These are phyloP conservation scores for Pterocarpus macrocarpus DNA, from an alignment of 306 rosid genomes.

Conservation along the genomic window DNA sequence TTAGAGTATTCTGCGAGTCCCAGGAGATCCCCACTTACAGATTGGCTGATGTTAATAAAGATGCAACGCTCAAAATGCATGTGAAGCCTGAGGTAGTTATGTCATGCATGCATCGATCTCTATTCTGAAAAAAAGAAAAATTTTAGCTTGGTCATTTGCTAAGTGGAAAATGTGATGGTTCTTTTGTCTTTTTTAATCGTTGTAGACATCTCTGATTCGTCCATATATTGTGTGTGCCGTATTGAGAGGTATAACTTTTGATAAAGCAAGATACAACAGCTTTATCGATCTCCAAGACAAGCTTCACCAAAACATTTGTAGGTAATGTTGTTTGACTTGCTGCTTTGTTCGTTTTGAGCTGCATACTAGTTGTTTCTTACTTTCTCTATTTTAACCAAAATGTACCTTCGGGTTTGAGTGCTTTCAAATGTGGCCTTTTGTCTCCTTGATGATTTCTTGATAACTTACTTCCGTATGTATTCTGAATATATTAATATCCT, in stretches of 20 bases:
- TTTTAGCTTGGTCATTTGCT: conserved; percentile 11
- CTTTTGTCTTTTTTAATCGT: conserved; percentile 16
- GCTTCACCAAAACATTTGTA: conserved; percentile 93
- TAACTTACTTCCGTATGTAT: not conserved
- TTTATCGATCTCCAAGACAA: conserved; percentile 97
- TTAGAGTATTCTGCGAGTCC: conserved; percentile 65
- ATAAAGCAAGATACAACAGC: conserved; percentile 82
- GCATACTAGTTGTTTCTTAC: conserved; percentile 28
- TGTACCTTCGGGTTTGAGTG: not conserved
- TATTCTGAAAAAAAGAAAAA: not conserved
- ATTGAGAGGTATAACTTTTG: conserved; percentile 79
- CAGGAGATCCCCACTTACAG: conserved; percentile 72
- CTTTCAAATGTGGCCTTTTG: conserved; percentile 1
- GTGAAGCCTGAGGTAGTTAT: conserved; percentile 86
- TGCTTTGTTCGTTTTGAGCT: conserved; percentile 21
- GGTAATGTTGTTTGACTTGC: conserved; percentile 61
- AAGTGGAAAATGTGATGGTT: conserved; percentile 35
- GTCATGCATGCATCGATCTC: not conserved
- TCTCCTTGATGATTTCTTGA: not conserved
- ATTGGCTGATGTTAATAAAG: conserved; percentile 66
- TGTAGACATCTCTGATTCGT: conserved; percentile 82
- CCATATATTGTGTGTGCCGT: conserved; percentile 85
- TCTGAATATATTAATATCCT: conserved; percentile 4
- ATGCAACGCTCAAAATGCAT: conserved; percentile 77
- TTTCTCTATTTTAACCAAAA: not conserved